A percentile compares a stretch with the other conserved stretches of the same genome.
Evolutionary conservation across 345 rosid genomes (phyloP).

Genomic region (Noccaea bulbosa): DNA sequence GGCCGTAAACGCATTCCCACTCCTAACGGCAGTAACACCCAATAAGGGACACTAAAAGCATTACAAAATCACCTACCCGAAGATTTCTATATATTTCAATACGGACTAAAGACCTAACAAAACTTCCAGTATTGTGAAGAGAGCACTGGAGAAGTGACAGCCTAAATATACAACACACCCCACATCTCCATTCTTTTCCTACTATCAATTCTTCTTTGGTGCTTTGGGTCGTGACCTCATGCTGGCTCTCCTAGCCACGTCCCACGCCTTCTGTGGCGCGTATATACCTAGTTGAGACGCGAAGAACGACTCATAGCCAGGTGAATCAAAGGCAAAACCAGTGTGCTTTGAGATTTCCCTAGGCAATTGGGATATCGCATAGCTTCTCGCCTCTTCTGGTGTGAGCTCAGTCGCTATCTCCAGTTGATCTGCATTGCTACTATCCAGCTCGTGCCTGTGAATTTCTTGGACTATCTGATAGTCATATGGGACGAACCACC

Average conservation of each 20-base stretch:
- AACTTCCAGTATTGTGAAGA: conserved; percentile 25
- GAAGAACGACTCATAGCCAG: conserved; percentile 93
- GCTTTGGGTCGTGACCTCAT: conserved; percentile 61
- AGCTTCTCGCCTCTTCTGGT: conserved; percentile 75
- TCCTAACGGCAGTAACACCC: background rate
- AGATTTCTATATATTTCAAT: conserved; percentile 1
- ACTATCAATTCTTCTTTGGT: conserved; percentile 47
- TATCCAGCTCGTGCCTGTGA: conserved; percentile 66
- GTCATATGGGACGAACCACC: conserved; percentile 91
- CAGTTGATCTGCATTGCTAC: conserved; percentile 47
- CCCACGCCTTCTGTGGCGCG: conserved; percentile 98
- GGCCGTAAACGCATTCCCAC: background rate
- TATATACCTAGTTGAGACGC: conserved; percentile 78
- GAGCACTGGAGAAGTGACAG: conserved; percentile 6
- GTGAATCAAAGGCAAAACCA: conserved; percentile 94
- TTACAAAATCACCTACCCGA: background rate
- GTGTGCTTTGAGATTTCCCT: conserved; percentile 84
- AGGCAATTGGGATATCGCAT: conserved; percentile 80
- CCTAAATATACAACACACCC: conserved; percentile 28
- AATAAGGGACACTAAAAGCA: background rate
- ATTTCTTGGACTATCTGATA: conserved; percentile 91
- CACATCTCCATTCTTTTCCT: background rate
- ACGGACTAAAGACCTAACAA: conserved; percentile 34
- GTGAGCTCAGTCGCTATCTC: conserved; percentile 66
- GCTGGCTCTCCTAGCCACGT: conserved; percentile 91